A percentile compares a stretch with the other conserved stretches of the same genome.
Evolutionary conservation across 2,329 filamentous ascomycete species (phyloP).

Genomic region (Blumeriella jaapii): DNA sequence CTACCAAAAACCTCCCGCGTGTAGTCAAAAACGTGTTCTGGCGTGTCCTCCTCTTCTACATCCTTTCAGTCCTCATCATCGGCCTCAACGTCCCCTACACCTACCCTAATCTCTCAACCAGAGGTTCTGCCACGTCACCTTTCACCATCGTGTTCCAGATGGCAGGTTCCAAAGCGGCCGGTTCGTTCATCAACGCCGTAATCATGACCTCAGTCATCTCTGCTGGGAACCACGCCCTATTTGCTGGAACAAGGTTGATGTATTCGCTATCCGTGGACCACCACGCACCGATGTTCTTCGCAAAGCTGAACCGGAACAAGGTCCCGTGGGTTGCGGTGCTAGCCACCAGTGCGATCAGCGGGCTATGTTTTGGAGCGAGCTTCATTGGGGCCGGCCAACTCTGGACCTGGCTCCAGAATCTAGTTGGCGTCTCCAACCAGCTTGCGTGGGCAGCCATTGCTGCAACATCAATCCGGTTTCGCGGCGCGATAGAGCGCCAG

Average conservation of each 20-base stretch:
- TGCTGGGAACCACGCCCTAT: constrained; percentile 47
- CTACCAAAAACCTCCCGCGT: constrained; percentile 45
- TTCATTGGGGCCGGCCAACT: constrained; percentile 54
- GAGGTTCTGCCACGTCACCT: constrained; percentile 36
- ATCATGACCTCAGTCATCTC: constrained; percentile 47
- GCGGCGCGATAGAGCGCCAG: constrained; percentile 45
- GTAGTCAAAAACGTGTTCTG: constrained; percentile 57
- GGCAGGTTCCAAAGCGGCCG: constrained; percentile 42
- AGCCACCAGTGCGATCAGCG: constrained; percentile 40
- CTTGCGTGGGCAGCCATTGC: constrained; percentile 55
- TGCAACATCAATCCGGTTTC: constrained; percentile 56
- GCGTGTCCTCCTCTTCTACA: constrained; percentile 37
- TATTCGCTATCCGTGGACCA: constrained; percentile 43
- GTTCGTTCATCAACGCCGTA: constrained; percentile 49
- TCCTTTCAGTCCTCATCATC: constrained; percentile 41
- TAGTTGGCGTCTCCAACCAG: constrained; percentile 58
- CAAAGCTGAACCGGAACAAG: constrained; percentile 35
- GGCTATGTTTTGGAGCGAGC: constrained; percentile 51
- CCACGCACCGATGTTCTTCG: constrained; percentile 46
- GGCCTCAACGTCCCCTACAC: constrained; percentile 49
- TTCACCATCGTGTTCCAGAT: constrained; percentile 51
- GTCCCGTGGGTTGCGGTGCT: constrained; percentile 44
- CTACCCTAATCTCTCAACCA: constrained; percentile 34
- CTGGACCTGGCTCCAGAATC: constrained; percentile 56
- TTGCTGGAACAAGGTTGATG: constrained; percentile 44